Base-by-base conservation (phyloP, 352 stramenopile species). In the Globisporangium canariense region DNA sequence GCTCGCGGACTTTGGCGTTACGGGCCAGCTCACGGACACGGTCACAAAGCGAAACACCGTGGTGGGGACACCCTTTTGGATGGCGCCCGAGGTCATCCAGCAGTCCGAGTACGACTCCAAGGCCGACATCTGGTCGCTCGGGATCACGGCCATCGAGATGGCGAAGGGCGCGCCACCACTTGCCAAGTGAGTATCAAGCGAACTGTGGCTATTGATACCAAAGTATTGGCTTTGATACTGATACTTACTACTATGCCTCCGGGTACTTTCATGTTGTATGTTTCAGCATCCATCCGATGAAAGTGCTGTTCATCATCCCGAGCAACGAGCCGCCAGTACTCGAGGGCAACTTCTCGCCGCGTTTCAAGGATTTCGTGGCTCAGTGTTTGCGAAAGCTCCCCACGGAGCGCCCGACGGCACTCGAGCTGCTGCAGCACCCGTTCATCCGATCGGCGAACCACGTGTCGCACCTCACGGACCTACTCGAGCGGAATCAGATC, bases 131-230 rank as follows among this genome's bases (percentile, higher is more conserved):
- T 99, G 98, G 98, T 98, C 87, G 38, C 76, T 99, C 43, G 98
- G 97, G 25, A 99, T 99, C 74, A 99, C 97, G 6, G 86, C 89
- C 7, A 99, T 99, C 67, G 97, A 99, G 81, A 98, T 99, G 90
- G 97, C 96, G 2, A 97, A 99, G 70, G 96, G 97, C 14, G 81
- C 93, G 43, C 97, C 98, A 53, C 98, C 97, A 30, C 94, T 99
- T 60, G 78, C 86, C 53, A 84, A 93, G 80, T 91, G 83, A 52
- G 79, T 78, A 8, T 0, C 22, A 36, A 34, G 11, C n/a, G 51
- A 18, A 10, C 3, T 36, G 22, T 28, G 16, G 43, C 16, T 58
- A 11, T 18, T 32, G 52, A 30, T 58, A 46, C 52, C 32, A 45
- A 32, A 30, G 52, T 28, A 43, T 16, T 22, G 6, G 7, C 3